A percentile compares a stretch with the other conserved stretches of the same genome.
These are phyloP conservation scores for Termitomyces sp. DNA, from an alignment of 768 basidiomycete genomes.

Conservation along the genomic window DNA sequence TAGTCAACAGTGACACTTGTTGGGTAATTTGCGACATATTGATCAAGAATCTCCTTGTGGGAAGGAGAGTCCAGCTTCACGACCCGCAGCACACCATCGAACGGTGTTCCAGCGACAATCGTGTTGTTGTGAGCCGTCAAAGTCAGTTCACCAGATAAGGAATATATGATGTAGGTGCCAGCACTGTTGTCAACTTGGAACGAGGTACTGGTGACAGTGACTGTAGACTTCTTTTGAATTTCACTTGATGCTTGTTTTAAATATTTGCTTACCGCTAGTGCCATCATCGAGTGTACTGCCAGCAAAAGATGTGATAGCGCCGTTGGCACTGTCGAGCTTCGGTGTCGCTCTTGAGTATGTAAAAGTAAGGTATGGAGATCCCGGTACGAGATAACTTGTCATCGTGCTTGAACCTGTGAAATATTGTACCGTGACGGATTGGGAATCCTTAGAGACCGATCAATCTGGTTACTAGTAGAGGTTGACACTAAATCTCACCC, in stretches of 20 bases:
- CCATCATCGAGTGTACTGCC: conserved; percentile 19
- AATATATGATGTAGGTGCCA: conserved; percentile 28
- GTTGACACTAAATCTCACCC: conserved; percentile 16
- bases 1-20: conserved; percentile 24
- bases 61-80: conserved; percentile 22
- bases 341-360: conserved; percentile 26
- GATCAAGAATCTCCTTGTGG: conserved; percentile 23
- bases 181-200: conserved; percentile 24
- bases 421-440: conserved; percentile 30
- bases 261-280: conserved; percentile 13
- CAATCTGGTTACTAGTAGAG: not conserved
- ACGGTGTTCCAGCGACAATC: conserved; percentile 16
- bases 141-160: conserved; percentile 23
- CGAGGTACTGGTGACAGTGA: conserved; percentile 20
- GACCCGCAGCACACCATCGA: conserved; percentile 26
- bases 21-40: conserved; percentile 25
- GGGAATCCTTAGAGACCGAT: conserved; percentile 21
- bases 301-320: conserved; percentile 24
- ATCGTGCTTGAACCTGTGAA: conserved; percentile 25
- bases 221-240: conserved; percentile 9
- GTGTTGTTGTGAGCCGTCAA: conserved; percentile 21
- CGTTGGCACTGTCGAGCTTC: conserved; percentile 22
- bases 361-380: conserved; percentile 29
- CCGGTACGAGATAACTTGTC: conserved; percentile 27
- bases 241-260: not conserved